These are phyloP conservation scores for Cochlearia excelsa DNA, from an alignment of 345 rosid species.

Conservation along the genomic window DNA sequence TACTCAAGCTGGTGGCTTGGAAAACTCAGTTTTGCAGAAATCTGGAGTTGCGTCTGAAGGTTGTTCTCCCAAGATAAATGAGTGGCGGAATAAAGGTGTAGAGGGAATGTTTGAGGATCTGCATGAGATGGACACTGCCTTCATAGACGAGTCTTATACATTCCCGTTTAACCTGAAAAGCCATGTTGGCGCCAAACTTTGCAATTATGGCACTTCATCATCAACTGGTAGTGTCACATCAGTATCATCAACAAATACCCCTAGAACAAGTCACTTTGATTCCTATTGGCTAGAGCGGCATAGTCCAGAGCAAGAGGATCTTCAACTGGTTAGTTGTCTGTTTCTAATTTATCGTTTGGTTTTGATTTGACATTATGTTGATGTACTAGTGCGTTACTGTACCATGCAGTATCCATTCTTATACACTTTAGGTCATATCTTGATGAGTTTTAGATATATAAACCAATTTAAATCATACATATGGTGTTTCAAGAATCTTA, in stretches of 20 bases:
- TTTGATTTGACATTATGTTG: conserved; percentile 1
- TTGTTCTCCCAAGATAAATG: conserved; percentile 68
- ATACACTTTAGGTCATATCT: conserved; percentile 2
- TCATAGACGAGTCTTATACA: conserved; percentile 57
- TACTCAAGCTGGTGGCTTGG: conserved; percentile 51
- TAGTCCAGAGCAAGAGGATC: conserved; percentile 72
- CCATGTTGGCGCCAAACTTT: conserved; percentile 53
- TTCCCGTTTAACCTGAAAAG: conserved; percentile 48
- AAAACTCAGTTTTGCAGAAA: conserved; percentile 47
- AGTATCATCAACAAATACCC: conserved; percentile 72
- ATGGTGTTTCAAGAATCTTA: conserved; percentile 1
- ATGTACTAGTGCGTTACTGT: conserved; percentile 6
- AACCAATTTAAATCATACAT: background rate
- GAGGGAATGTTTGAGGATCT: conserved; percentile 91
- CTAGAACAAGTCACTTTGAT: conserved; percentile 72
- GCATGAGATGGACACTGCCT: conserved; percentile 88
- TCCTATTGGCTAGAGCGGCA: conserved; percentile 71
- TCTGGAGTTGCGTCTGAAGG: conserved; percentile 49
- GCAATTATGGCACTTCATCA: conserved; percentile 61
- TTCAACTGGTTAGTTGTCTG: conserved; percentile 59
- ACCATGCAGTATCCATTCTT: conserved; percentile 6
- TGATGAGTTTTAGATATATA: conserved; percentile 3
- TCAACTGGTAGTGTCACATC: conserved; percentile 83
- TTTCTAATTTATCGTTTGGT: background rate
- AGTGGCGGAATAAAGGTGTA: conserved; percentile 74